Conservation (phyloP, 2,329 filamentous ascomycete genomes). For the Penicillium verrucosum region DNA sequence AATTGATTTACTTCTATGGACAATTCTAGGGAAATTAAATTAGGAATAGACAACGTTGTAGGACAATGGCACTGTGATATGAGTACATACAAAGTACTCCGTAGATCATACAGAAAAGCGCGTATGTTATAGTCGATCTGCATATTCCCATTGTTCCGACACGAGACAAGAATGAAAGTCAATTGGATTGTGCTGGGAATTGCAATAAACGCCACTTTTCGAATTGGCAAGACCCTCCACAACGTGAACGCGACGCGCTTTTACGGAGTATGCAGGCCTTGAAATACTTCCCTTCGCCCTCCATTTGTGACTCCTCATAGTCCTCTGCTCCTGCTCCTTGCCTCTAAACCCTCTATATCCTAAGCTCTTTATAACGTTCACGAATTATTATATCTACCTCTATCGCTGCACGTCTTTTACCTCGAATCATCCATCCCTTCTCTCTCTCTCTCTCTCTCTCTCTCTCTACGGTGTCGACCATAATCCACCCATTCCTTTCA, state of each 20-base stretch:
- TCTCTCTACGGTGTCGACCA: background rate
- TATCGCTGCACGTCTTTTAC: background rate
- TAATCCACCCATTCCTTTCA: constrained; percentile 5
- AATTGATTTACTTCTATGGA: background rate
- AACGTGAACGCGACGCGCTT: constrained; percentile 22
- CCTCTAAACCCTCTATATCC: background rate
- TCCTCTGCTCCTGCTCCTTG: background rate
- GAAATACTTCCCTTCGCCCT: constrained; percentile 20
- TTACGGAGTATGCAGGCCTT: constrained; percentile 11
- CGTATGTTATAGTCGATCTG: background rate
- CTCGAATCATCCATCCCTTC: background rate
- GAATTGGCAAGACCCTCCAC: background rate
- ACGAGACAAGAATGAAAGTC: constrained; percentile 2
- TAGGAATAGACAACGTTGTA: background rate
- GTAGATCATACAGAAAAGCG: background rate
- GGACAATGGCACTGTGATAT: background rate
- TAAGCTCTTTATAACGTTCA: constrained; percentile 1
- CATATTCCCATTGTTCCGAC: background rate
- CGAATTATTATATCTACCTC: constrained; percentile 7
- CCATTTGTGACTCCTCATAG: constrained; percentile 6
- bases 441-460: constrained; percentile 3
- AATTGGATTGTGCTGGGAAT: constrained; percentile 8
- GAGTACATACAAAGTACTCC: background rate
- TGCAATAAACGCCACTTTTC: constrained; percentile 7
- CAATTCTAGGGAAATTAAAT: background rate